phyloP scores from a whole-genome alignment of 495 filamentous ascomycete species.

The Xylaria scruposa region DNA sequence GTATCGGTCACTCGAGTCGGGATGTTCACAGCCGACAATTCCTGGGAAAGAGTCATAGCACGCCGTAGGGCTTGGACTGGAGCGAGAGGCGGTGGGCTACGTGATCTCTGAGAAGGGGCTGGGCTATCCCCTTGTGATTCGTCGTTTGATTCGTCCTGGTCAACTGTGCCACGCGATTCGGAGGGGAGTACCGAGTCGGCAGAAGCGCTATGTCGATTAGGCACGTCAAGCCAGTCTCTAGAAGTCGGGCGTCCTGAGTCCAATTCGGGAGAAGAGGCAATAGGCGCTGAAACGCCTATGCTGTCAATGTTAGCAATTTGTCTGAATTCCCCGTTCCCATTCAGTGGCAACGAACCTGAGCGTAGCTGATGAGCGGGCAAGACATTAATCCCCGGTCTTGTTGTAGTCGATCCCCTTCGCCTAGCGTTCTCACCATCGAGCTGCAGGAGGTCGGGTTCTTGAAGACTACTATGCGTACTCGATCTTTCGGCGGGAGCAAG shows the following conservation, averaged over 20 bases:
- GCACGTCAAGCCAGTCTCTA: conserved; percentile 50
- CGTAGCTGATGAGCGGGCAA: conserved; percentile 38
- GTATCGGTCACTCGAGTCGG: conserved; percentile 87
- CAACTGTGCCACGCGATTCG: conserved; percentile 49
- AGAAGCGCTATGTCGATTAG: conserved; percentile 43
- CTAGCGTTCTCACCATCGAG: conserved; percentile 53
- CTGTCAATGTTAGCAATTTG: conserved; percentile 19
- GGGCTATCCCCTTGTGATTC: conserved; percentile 47
- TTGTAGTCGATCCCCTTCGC: conserved; percentile 32
- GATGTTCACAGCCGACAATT: conserved; percentile 88
- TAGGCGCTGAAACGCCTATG: conserved; percentile 65
- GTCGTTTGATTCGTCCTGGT: conserved; percentile 50
- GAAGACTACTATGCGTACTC: conserved; percentile 59
- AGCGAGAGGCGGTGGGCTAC: conserved; percentile 79
- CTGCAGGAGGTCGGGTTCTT: conserved; percentile 86
- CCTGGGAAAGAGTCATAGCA: conserved; percentile 84
- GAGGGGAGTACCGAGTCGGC: conserved; percentile 53
- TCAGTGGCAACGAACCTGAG: conserved; percentile 33
- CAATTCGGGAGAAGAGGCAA: conserved; percentile 67
- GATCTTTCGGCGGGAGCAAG: conserved; percentile 60
- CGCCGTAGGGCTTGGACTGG: conserved; percentile 78
- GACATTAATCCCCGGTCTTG: conserved; percentile 45
- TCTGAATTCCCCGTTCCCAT: too few species aligned
- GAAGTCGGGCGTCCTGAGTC: conserved; percentile 51
- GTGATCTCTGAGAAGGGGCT: conserved; percentile 59